Evolutionary conservation across 306 rosid genomes (phyloP).

Genomic region (Betula pendula): DNA sequence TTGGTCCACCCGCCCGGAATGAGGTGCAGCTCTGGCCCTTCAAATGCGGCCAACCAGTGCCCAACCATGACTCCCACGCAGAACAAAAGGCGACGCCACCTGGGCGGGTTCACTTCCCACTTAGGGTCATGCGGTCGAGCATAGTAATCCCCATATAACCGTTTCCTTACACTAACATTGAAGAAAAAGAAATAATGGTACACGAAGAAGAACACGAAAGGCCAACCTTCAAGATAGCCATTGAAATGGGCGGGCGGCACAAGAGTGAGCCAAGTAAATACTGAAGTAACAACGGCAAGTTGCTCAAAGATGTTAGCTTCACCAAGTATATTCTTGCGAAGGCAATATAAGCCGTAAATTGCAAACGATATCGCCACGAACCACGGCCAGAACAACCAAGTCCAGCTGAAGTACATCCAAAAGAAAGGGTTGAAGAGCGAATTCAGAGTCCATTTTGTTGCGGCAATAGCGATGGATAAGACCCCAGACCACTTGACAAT

Average conservation of each 20-base stretch:
- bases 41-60: slow-evolving; percentile 94
- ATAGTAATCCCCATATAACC: slow-evolving; percentile 79
- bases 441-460: slow-evolving; percentile 64
- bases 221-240: slow-evolving; percentile 98
- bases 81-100: slow-evolving; percentile 64
- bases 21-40: slow-evolving; percentile 87
- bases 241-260: slow-evolving; percentile 85
- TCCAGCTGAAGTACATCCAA: slow-evolving; percentile 99
- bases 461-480: slow-evolving; percentile 55
- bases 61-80: slow-evolving; percentile 62
- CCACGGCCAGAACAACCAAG: slow-evolving; percentile 98
- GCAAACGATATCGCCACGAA: slow-evolving; percentile 51
- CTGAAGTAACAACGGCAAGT: slow-evolving; percentile 69
- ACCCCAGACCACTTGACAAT: slow-evolving; percentile 72
- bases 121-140: slow-evolving; percentile 81
- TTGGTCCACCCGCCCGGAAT: slow-evolving; percentile 72
- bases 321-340: slow-evolving; percentile 57
- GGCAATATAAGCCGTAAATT: slow-evolving; percentile 66
- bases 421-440: slow-evolving; percentile 70
- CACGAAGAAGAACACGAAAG: slow-evolving; percentile 78
- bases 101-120: slow-evolving; percentile 74
- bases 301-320: slow-evolving; percentile 80
- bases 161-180: slow-evolving; percentile 75
- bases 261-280: slow-evolving; percentile 92
- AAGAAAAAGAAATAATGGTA: slow-evolving; percentile 95